phyloP scores from a whole-genome alignment of 352 stramenopile species.

The Phytopythium oedochilum region DNA sequence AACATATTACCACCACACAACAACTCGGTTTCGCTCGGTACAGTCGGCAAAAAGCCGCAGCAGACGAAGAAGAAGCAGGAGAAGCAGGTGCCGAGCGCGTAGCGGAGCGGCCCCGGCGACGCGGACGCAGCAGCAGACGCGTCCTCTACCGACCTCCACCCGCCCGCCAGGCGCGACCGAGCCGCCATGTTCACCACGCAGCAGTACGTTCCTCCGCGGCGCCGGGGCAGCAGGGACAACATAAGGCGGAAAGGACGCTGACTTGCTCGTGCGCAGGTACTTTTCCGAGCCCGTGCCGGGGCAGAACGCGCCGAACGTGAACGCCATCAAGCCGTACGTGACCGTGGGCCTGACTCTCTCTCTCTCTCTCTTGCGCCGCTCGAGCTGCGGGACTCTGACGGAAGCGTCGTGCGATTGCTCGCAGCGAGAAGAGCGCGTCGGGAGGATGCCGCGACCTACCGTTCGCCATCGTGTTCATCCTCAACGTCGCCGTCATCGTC shows the following conservation, averaged over 20 bases:
- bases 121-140: neutral
- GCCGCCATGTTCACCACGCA: slow-evolving; percentile 28
- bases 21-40: no score
- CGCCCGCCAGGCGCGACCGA: neutral
- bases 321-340: slow-evolving; percentile 66
- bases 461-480: slow-evolving; percentile 73
- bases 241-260: neutral
- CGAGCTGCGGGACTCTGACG: no score
- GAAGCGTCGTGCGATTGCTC: neutral
- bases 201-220: slow-evolving; percentile 1
- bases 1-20: no score
- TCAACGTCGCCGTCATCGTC: slow-evolving; percentile 74
- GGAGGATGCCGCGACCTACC: slow-evolving; percentile 65
- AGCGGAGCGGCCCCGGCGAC: no score
- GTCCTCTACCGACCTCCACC: neutral
- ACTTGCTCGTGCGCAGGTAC: slow-evolving; percentile 20
- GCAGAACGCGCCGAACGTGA: slow-evolving; percentile 39
- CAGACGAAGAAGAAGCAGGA: no score
- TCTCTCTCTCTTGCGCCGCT: no score
- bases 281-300: slow-evolving; percentile 20
- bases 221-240: no score
- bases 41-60: no score
- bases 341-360: neutral
- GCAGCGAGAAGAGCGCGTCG: slow-evolving; percentile 2
- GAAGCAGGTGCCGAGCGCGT: no score